Conservation (phyloP, 306 rosid species). For the Casuarina cunninghamiana region DNA sequence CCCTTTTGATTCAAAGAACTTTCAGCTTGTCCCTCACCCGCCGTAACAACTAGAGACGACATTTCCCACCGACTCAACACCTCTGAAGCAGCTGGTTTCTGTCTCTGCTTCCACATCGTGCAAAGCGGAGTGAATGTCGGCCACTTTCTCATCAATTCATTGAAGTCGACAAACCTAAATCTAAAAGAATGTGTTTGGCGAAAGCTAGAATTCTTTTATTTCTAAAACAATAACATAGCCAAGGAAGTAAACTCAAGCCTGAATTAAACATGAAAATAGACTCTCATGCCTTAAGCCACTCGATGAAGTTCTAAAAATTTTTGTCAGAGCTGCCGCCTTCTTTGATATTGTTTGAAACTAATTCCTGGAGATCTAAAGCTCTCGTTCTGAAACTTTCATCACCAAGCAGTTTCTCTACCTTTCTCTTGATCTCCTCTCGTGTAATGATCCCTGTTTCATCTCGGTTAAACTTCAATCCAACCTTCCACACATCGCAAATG, state of each 20-base stretch:
- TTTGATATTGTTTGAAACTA: background rate
- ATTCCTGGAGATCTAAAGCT: constrained; percentile 19
- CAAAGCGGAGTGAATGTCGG: background rate
- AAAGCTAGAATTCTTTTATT: too few relatives aligned
- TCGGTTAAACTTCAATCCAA: constrained; percentile 38
- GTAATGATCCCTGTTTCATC: constrained; percentile 35
- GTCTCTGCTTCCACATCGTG: background rate
- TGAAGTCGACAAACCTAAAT: background rate
- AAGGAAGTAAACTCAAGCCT: too few relatives aligned
- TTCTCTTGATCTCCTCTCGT: constrained; percentile 29
- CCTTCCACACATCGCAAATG: constrained; percentile 48
- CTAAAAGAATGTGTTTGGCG: too few relatives aligned
- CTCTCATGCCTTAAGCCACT: constrained; percentile 35
- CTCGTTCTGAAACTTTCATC: constrained; percentile 32
- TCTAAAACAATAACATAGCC: too few relatives aligned
- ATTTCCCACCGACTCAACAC: background rate
- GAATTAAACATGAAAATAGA: too few relatives aligned
- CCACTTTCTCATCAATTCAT: background rate
- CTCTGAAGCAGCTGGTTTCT: background rate
- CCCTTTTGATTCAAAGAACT: too few relatives aligned
- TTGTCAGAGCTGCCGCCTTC: constrained; percentile 31
- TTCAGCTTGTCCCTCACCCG: too few relatives aligned
- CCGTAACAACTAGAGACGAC: too few relatives aligned
- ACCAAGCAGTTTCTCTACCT: constrained; percentile 36
- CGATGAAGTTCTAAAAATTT: constrained; percentile 30